Conservation (phyloP, 139 green algal genomes). For the Micractinium conductrix region DNA sequence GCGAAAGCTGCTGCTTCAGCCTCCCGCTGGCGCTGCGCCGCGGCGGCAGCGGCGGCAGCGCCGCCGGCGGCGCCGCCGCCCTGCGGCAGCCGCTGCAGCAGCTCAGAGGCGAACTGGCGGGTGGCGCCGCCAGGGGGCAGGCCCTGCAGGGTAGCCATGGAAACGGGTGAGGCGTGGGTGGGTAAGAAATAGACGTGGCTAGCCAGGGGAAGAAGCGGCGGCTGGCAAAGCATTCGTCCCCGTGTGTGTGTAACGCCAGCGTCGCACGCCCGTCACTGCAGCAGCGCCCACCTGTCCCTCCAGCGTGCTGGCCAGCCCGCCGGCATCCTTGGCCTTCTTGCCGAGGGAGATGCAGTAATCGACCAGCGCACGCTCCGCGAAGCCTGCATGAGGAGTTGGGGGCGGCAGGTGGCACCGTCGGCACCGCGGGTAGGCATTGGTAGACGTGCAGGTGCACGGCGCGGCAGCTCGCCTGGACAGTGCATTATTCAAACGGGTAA, state of each 20-base stretch:
- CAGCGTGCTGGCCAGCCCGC: constrained; percentile 35
- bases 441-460: background rate
- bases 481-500: background rate
- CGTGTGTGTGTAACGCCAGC: background rate
- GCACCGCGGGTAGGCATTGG: background rate
- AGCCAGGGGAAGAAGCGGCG: no score
- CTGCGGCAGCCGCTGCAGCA: constrained; percentile 60
- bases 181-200: no score
- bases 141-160: constrained; percentile 53
- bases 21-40: constrained; percentile 39
- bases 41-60: background rate
- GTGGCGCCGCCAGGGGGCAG: constrained; percentile 57
- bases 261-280: background rate
- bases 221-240: no score
- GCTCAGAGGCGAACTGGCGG: constrained; percentile 62
- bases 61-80: background rate
- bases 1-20: constrained; percentile 52
- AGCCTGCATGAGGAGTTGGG: constrained; percentile 34
- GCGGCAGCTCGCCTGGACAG: background rate
- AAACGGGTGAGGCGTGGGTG: no score
- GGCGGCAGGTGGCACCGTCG: background rate
- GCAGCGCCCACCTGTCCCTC: constrained; percentile 20
- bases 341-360: constrained; percentile 56
- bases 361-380: constrained; percentile 52
- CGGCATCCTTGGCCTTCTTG: constrained; percentile 51